Evolutionary conservation across 805 yeast species (phyloP).

Genomic region (Candida insectorum): DNA sequence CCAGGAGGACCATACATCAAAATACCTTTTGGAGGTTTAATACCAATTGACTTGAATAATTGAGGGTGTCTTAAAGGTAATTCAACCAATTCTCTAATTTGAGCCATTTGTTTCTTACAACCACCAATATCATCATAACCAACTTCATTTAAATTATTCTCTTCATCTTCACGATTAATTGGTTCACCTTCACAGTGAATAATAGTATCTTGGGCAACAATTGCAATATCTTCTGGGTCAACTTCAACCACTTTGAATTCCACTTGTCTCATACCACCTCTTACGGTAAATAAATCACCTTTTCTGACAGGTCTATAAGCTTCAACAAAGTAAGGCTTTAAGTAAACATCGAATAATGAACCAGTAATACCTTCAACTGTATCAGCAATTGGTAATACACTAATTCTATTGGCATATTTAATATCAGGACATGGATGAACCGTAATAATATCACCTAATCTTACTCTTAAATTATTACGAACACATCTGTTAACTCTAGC

Average conservation of each 20-base stretch:
- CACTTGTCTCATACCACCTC: slow-evolving; percentile 99
- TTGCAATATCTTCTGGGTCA: slow-evolving; percentile 95
- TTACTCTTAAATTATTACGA: slow-evolving; percentile 88
- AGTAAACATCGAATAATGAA: slow-evolving; percentile 89
- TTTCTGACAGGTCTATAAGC: slow-evolving; percentile 98
- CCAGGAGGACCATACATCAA: slow-evolving; percentile 99
- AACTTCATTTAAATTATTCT: slow-evolving; percentile 91
- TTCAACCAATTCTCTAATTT: slow-evolving; percentile 97
- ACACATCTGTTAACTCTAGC: slow-evolving; percentile 94
- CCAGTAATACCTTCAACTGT: slow-evolving; percentile 98
- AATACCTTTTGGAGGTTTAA: slow-evolving; percentile 98
- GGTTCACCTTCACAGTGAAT: slow-evolving; percentile 99
- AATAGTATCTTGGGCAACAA: slow-evolving; percentile 96
- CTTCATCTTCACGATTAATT: slow-evolving; percentile 96
- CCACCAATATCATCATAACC: slow-evolving; percentile 99
- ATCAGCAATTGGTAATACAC: slow-evolving; percentile 95
- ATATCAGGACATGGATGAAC: slow-evolving; percentile 97
- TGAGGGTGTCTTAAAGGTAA: slow-evolving; percentile 98
- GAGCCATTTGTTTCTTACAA: slow-evolving; percentile 99
- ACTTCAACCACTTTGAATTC: slow-evolving; percentile 98
- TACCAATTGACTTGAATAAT: slow-evolving; percentile 95
- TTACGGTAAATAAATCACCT: slow-evolving; percentile 92
- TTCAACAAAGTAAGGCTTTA: slow-evolving; percentile 97
- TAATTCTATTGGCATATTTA: slow-evolving; percentile 92
- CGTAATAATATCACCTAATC: slow-evolving; percentile 89